phyloP scores from a whole-genome alignment of 129 eudicot genomes.

The Flaveria linearis region DNA sequence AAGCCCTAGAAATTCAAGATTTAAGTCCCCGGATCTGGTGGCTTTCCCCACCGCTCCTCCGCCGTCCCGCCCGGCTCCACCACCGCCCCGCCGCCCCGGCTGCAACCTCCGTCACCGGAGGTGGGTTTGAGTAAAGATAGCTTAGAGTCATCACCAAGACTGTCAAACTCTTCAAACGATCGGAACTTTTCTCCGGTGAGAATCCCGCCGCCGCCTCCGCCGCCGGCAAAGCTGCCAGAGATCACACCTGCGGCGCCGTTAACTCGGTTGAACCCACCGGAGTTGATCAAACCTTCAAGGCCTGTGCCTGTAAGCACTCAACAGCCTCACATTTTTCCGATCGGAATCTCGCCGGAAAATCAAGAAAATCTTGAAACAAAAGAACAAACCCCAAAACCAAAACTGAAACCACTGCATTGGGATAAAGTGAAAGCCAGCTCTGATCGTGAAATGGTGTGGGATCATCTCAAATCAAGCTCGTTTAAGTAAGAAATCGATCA shows the following conservation, averaged over 20 bases:
- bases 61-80: constrained; percentile 41
- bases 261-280: constrained; percentile 49
- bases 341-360: constrained; percentile 43
- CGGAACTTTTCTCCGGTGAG: constrained; percentile 29
- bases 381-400: constrained; percentile 59
- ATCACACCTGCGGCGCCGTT: constrained; percentile 43
- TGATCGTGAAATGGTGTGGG: constrained; percentile 96
- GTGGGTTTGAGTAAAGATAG: constrained; percentile 48
- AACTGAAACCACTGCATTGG: constrained; percentile 90
- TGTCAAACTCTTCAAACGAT: constrained; percentile 45
- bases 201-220: constrained; percentile 55
- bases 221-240: constrained; percentile 34
- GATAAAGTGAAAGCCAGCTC: constrained; percentile 95
- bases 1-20: constrained; percentile 56
- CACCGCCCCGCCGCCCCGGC: constrained; percentile 34
- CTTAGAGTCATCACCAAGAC: constrained; percentile 51
- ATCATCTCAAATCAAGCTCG: constrained; percentile 89
- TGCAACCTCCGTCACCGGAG: constrained; percentile 40
- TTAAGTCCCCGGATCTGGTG: constrained; percentile 67
- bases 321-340: constrained; percentile 31
- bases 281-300: constrained; percentile 49
- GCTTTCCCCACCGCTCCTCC: constrained; percentile 49
- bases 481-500: constrained; percentile 57
- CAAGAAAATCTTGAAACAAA: constrained; percentile 30
- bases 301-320: constrained; percentile 28